Conservation (phyloP, 2,329 filamentous ascomycete species). For the Eutypella sp. region DNA sequence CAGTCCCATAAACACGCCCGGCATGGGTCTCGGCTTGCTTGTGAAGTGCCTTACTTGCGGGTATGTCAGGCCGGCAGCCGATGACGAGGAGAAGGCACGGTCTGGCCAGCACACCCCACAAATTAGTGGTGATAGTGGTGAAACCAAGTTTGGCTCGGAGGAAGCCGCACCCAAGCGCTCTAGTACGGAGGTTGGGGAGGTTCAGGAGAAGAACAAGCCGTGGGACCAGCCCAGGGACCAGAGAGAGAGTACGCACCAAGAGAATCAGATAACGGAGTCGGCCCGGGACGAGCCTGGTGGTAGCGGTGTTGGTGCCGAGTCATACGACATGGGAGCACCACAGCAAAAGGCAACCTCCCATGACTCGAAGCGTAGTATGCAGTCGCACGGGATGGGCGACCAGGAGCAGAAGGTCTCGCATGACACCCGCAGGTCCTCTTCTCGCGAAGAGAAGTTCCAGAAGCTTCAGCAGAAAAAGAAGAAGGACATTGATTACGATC, state of each 20-base stretch:
- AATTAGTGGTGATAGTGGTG: too few relatives aligned
- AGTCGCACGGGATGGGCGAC: neutral
- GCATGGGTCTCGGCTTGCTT: constrained; percentile 55
- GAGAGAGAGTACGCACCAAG: neutral
- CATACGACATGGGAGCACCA: too few relatives aligned
- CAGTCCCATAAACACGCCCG: constrained; percentile 65
- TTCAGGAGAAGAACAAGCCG: neutral
- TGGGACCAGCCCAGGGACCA: neutral
- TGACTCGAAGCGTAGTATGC: too few relatives aligned
- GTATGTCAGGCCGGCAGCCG: neutral
- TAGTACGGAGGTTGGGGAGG: neutral
- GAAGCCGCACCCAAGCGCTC: too few relatives aligned
- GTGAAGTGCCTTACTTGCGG: neutral
- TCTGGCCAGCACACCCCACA: too few relatives aligned
- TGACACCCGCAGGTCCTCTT: neutral
- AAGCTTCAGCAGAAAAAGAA: neutral
- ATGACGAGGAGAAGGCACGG: neutral
- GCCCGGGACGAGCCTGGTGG: too few relatives aligned
- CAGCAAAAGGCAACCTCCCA: too few relatives aligned
- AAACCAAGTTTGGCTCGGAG: neutral
- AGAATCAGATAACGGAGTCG: too few relatives aligned
- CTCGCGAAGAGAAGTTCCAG: neutral
- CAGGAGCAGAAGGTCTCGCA: neutral
- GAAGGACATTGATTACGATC: neutral
- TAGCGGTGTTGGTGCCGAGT: too few relatives aligned